Percentiles rank a stretch among this genome's conserved stretches.
Conservation (phyloP, 345 rosid species). For the Arabidopsis arenosa region DNA sequence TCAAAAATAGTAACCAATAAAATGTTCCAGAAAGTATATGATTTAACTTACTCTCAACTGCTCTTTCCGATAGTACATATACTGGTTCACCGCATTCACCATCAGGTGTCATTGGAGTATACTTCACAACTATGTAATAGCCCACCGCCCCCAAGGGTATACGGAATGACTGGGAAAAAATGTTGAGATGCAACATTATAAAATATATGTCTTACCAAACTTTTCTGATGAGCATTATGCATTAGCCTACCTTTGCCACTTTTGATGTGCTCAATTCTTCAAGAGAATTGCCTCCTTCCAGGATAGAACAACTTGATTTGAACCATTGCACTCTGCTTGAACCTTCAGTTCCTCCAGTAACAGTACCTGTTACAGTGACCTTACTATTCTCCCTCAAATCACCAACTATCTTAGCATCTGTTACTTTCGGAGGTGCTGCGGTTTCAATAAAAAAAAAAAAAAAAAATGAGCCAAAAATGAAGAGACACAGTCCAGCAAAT, state of each 20-base stretch:
- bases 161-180: conserved; percentile 76
- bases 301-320: conserved; percentile 60
- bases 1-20: not conserved
- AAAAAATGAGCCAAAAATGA: conserved; percentile 29
- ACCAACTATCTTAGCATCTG: conserved; percentile 83
- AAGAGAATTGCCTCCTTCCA: conserved; percentile 68
- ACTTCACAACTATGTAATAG: conserved; percentile 75
- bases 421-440: conserved; percentile 95
- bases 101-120: conserved; percentile 84
- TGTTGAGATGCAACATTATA: conserved; percentile 20
- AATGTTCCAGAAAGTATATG: not conserved
- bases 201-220: conserved; percentile 17
- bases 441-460: conserved; percentile 15
- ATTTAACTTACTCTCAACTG: conserved; percentile 75
- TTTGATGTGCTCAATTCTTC: conserved; percentile 87
- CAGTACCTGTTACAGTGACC: conserved; percentile 77
- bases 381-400: conserved; percentile 88
- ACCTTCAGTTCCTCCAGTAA: conserved; percentile 92
- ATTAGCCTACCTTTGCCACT: conserved; percentile 75
- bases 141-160: conserved; percentile 96
- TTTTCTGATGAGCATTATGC: conserved; percentile 7
- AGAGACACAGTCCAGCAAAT: conserved; percentile 18
- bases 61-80: conserved; percentile 71
- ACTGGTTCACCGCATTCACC: conserved; percentile 92
- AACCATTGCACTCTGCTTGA: conserved; percentile 98